Evolutionary conservation across 75 land plant genomes (phyloP), one percentile per base, ranked within the genome.

Genomic region (Pinus albicaulis): DNA sequence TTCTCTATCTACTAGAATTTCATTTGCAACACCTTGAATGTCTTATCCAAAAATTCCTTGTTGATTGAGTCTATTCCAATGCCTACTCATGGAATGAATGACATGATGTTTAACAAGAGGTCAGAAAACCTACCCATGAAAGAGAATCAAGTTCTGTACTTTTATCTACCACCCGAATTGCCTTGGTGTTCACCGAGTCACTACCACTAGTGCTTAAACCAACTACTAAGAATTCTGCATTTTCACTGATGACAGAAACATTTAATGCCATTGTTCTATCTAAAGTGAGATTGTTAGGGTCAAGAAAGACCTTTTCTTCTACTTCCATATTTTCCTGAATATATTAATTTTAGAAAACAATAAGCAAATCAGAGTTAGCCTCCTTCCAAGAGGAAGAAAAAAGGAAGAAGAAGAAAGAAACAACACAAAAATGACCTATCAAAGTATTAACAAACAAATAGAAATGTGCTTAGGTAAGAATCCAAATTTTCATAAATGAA

Each of bases 161-260:
- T 80, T 85, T 89, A 78, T 91, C 94, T 26, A 91, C 92, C 69
- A 93, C 79, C 56, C 82, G 79, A 89, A 96, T 86, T 14, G 91
- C 93, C 79, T 92, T 94, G 56, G 92, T 85, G 16, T 89, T 92
- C 11, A 92, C 84, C 98, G 98, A 97, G 83, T 97, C 99, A 76
- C 99, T 97, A 7, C 99, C 99, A 77, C 98, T 97, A 5, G 87
- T 76, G 78, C 98, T 97, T 73, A 91, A 83, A 15, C 92, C 93
- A 84, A 88, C 89, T 15, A 95, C 99, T 78, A 97, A 62, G 71
- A 85, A 91, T 74, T 88, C 86, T 4, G 86, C 95, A 86, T 94
- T 91, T 82, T 92, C 84, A 76, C 98, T 97, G 48, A 97, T 80
- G 11, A 76, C 55, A 59, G 7, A 72, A 1, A 61, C 70, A 61